Percentiles rank a stretch among this genome's conserved stretches.
Conservation (phyloP, 2,329 filamentous ascomycete genomes). For the Ascochyta viciae-villosae region DNA sequence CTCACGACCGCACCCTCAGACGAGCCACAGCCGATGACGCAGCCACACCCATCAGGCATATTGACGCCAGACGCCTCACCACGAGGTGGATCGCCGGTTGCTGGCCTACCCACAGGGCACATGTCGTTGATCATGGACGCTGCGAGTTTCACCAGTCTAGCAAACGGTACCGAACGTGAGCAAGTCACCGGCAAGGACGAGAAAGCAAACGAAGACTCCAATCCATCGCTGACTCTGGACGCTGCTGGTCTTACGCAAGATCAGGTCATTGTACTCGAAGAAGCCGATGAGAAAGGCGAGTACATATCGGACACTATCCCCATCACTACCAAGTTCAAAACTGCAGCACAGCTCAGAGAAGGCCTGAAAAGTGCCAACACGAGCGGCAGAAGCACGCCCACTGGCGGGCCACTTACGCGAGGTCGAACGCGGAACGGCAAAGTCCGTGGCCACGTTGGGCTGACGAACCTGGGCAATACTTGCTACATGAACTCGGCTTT, state of each 20-base stretch:
- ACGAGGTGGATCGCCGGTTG: slow-evolving; percentile 52
- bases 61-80: slow-evolving; percentile 55
- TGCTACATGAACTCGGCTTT: slow-evolving; percentile 99
- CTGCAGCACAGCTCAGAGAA: slow-evolving; percentile 35
- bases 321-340: slow-evolving; percentile 54
- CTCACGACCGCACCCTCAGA: slow-evolving; percentile 54
- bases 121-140: slow-evolving; percentile 66
- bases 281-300: slow-evolving; percentile 63
- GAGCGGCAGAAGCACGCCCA: slow-evolving; percentile 74
- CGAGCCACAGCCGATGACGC: slow-evolving; percentile 30
- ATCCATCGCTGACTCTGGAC: slow-evolving; percentile 72
- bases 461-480: slow-evolving; percentile 93
- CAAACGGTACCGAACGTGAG: slow-evolving; percentile 70
- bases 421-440: slow-evolving; percentile 74
- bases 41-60: slow-evolving; percentile 46
- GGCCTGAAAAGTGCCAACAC: slow-evolving; percentile 48
- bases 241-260: slow-evolving; percentile 73
- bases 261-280: slow-evolving; percentile 83
- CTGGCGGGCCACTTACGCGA: slow-evolving; percentile 69
- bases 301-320: slow-evolving; percentile 60
- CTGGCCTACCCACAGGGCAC: slow-evolving; percentile 43
- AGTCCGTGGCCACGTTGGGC: slow-evolving; percentile 77
- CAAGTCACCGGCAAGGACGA: slow-evolving; percentile 70
- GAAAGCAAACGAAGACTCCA: slow-evolving; percentile 77
- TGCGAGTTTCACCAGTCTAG: slow-evolving; percentile 67